Base-by-base conservation (phyloP, 2,329 filamentous ascomycete species). In the Celoporthe dispersa region DNA sequence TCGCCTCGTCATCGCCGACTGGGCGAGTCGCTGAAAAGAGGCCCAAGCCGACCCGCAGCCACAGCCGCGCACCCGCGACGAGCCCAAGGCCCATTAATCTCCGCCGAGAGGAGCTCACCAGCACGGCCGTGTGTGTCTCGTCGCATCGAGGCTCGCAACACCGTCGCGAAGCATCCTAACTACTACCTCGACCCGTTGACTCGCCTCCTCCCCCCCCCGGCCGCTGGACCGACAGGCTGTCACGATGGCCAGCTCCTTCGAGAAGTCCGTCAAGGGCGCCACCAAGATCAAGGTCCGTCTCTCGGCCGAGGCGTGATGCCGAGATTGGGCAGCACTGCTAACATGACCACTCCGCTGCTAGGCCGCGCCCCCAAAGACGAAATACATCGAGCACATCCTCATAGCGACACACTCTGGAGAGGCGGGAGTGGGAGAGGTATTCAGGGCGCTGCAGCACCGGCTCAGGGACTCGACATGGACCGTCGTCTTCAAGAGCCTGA, bases 381-480 rank as follows among this genome's bases (percentile, higher is more conserved):
- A 99, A 83, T 99, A 98, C 84, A 97, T 99, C 84, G 96, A 99
- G 81, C 94, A 98, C 79, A 98, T 99, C 78, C 88, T 99, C 69
- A 88, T 98, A 75, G 95, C 96, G 73, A 99, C 96, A 51, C 94
- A 98, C 82, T 92, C 94, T 31, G 96, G 94, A 75, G 96, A 99
- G 82, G 92, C 93, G 67, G 96, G 95, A 75, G 94, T 99, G 71
- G 95, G 91, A 71, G 96, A 99, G 83, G 93, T 99, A 78, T 98
- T 99, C 80, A 91, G 96, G 72, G 93, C 94, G 57, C 85, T 99
- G 68, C 94, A 97, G 79, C 90, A 94, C 79, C 90, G 96, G 66
- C 83, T 99, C 74, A 91, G 94, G 79, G 96, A 99, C 80, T 95
- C 95, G 75, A 97, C 96, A 85, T 99, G 96, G 96, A 99, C 96